These are phyloP conservation scores for Penstemon newberryi DNA, from an alignment of 257 asterid species.

Conservation along the genomic window DNA sequence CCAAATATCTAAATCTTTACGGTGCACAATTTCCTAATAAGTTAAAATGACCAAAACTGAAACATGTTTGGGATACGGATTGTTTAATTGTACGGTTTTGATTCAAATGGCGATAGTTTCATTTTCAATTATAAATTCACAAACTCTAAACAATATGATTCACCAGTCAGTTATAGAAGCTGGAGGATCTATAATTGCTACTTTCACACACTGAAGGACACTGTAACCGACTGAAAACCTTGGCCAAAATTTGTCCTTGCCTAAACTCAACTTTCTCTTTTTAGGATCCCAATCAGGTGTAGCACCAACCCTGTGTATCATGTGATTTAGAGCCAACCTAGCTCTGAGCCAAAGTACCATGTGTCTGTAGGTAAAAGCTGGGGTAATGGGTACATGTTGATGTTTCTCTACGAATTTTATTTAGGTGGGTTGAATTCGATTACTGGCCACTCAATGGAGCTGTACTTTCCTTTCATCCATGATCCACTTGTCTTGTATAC, in stretches of 20 bases:
- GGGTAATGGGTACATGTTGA: neutral
- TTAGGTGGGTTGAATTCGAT: neutral
- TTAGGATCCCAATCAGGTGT: neutral
- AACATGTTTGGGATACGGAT: no score
- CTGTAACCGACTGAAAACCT: slow-evolving; percentile 1
- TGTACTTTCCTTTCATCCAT: neutral
- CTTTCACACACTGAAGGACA: neutral
- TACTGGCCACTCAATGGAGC: neutral
- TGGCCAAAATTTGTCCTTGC: slow-evolving; percentile 3
- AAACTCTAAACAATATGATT: neutral
- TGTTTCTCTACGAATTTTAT: slow-evolving; percentile 1
- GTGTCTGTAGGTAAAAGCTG: neutral
- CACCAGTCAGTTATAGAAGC: neutral
- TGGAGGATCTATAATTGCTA: neutral
- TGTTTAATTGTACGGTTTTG: no score
- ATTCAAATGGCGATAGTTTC: no score
- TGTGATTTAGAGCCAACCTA: slow-evolving; percentile 6
- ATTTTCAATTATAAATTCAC: neutral
- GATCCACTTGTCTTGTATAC: neutral
- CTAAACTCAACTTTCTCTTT: neutral
- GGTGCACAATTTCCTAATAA: no score
- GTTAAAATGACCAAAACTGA: no score
- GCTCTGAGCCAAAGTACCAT: slow-evolving; percentile 4
- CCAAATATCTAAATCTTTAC: no score
- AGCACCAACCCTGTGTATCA: neutral